Base-by-base conservation (phyloP, 1,139 yeast species). In the Pneumocystis murina region DNA sequence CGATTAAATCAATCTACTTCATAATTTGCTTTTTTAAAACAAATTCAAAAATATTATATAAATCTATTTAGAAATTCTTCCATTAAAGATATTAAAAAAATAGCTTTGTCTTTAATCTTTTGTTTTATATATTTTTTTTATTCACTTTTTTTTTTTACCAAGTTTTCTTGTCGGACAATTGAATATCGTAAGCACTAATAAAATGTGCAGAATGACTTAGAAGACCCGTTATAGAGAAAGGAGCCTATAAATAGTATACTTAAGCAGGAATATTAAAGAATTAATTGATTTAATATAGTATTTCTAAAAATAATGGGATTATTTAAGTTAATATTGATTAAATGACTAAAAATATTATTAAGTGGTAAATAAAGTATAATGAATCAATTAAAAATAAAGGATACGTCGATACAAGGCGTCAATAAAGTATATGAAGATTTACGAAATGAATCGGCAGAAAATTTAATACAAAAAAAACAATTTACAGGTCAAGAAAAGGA, bases 1-100 rank as follows among this genome's bases (percentile, higher is more conserved):
- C 57, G 59, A 35, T 55, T 64, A 28, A 60, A 61, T 24, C 59
- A 60, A 40, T 20, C 8, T 24, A 20, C 60, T 30, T 58, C 10
- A 41, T 10, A 3, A 3, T 24, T 48, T 24, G 1, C 10, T 48
- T 24, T 24, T 48, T 48, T 48, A 48, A 48, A 20, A 24, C 4
- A 3, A 4, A 28, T 28, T 4, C 2, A 28, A 28, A 28, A 28
- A 28, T 28, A 28, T 28, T 28, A 28, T 28, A 28, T 28, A 28
- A 10, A 24, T 48, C 28, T 20, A 24, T 24, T 3, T 48, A 24
- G 35, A 4, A 33, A 33, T 33, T 48, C 28, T 12, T 24, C 12
- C 2, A 8, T 10, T 48, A 12, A 48, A 10, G 10, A 24, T 20
- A 20, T 14, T 24, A 10, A 48, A 24, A 10, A 48, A 48, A 24